These are phyloP conservation scores for Orbilia javanica DNA, from an alignment of 2,329 filamentous ascomycete species.

Conservation along the genomic window DNA sequence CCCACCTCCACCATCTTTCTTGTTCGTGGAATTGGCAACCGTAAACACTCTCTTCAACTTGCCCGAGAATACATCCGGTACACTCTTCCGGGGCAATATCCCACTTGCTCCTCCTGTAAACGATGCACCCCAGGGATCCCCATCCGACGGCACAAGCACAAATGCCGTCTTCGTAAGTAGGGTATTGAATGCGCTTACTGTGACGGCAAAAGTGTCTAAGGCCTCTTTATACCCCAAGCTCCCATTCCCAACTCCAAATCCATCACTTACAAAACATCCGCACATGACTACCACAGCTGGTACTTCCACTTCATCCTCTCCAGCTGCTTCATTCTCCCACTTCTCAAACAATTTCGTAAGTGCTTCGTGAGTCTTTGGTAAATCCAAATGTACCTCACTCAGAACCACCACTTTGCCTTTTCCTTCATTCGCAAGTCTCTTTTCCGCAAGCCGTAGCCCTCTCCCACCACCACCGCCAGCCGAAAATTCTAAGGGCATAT, in stretches of 20 bases:
- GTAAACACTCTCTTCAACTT: slow-evolving; percentile 84
- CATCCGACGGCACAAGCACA: slow-evolving; percentile 93
- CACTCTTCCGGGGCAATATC: slow-evolving; percentile 76
- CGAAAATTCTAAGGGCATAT: slow-evolving; percentile 61
- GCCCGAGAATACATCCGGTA: slow-evolving; percentile 92
- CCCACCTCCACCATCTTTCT: slow-evolving; percentile 71
- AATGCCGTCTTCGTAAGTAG: slow-evolving; percentile 85
- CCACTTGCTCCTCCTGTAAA: slow-evolving; percentile 81
- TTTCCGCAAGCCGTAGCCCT: slow-evolving; percentile 60
- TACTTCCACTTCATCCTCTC: slow-evolving; percentile 66
- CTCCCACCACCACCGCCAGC: slow-evolving; percentile 59
- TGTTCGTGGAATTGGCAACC: slow-evolving; percentile 75
- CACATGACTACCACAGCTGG: slow-evolving; percentile 64
- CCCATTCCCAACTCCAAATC: slow-evolving; percentile 71
- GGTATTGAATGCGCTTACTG: slow-evolving; percentile 84
- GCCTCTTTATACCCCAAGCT: slow-evolving; percentile 97
- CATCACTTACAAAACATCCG: slow-evolving; percentile 62
- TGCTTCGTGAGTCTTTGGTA: slow-evolving; percentile 82
- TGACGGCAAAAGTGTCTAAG: slow-evolving; percentile 86
- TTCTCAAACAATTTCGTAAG: slow-evolving; percentile 80
- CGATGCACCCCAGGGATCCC: slow-evolving; percentile 94
- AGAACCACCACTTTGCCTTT: slow-evolving; percentile 76
- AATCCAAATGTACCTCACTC: slow-evolving; percentile 87
- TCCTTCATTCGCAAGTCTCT: slow-evolving; percentile 39
- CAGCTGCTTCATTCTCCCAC: slow-evolving; percentile 75